Percentiles rank a stretch among this genome's conserved stretches.
phyloP scores from a whole-genome alignment of 2,329 filamentous ascomycete genomes.

The Aulographum hederae region DNA sequence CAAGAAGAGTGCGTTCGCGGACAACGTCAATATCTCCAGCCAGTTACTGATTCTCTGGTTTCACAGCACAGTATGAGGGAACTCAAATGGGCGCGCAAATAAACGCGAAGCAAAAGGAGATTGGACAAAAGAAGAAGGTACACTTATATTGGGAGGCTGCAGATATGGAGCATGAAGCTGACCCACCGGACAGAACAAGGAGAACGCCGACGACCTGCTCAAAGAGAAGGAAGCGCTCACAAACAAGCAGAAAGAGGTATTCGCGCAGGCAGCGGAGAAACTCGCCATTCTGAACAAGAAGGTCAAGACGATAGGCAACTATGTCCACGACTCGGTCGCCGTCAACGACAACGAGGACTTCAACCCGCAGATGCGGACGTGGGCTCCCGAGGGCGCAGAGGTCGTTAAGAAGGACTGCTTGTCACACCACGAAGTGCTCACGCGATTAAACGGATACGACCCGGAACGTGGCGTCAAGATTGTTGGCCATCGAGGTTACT shows the following conservation, averaged over 20 bases:
- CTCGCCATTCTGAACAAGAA: constrained; percentile 57
- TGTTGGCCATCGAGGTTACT: constrained; percentile 88
- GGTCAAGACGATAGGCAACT: constrained; percentile 71
- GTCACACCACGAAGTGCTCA: constrained; percentile 88
- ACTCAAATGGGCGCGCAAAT: constrained; percentile 70
- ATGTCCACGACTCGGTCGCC: constrained; percentile 78
- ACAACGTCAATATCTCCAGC: not conserved
- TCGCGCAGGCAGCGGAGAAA: constrained; percentile 59
- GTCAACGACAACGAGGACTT: constrained; percentile 76
- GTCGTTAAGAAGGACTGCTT: constrained; percentile 68
- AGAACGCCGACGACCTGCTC: constrained; percentile 66
- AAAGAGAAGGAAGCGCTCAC: constrained; percentile 61
- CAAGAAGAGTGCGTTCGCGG: constrained; percentile 40
- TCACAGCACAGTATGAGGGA: constrained; percentile 52
- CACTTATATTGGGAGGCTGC: not conserved
- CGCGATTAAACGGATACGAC: constrained; percentile 78
- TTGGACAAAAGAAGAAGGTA: constrained; percentile 80
- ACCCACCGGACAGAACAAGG: constrained; percentile 44
- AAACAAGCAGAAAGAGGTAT: constrained; percentile 63
- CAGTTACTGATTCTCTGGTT: constrained; percentile 1
- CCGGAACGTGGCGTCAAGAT: constrained; percentile 85
- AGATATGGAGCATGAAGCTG: constrained; percentile 1
- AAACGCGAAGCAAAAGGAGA: constrained; percentile 78
- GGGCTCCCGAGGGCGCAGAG: constrained; percentile 58
- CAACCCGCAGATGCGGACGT: constrained; percentile 59